These are phyloP conservation scores for Epichloe hybrida DNA, from an alignment of 2,329 filamentous ascomycete species.

Conservation along the genomic window DNA sequence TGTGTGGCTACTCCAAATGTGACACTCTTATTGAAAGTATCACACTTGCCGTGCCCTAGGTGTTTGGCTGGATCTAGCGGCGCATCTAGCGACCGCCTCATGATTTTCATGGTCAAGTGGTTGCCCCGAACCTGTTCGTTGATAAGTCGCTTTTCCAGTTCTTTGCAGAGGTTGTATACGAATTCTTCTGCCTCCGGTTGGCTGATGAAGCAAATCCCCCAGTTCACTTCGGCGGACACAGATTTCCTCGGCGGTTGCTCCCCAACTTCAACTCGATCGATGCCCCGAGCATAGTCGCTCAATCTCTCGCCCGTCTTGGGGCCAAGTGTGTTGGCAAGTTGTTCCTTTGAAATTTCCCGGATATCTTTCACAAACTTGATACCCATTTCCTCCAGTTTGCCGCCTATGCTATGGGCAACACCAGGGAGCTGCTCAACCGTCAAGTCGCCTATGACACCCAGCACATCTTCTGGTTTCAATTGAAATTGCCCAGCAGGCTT, in stretches of 20 bases:
- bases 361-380: constrained; percentile 75
- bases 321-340: constrained; percentile 58
- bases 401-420: constrained; percentile 79
- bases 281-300: constrained; percentile 79
- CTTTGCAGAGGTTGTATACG: constrained; percentile 68
- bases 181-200: constrained; percentile 93
- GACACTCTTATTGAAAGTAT: constrained; percentile 81
- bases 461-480: constrained; percentile 65
- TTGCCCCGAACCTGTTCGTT: constrained; percentile 78
- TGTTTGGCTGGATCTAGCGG: constrained; percentile 87
- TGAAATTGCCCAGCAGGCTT: constrained; percentile 92
- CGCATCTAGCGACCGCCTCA: constrained; percentile 74
- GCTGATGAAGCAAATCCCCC: constrained; percentile 89
- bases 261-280: constrained; percentile 75
- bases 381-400: constrained; percentile 78
- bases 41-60: constrained; percentile 88
- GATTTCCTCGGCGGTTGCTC: constrained; percentile 80
- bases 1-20: constrained; percentile 77
- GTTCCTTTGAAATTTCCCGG: constrained; percentile 62
- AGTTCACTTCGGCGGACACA: constrained; percentile 93
- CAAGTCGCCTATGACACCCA: constrained; percentile 64
- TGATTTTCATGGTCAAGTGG: constrained; percentile 87
- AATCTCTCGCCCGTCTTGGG: constrained; percentile 88
- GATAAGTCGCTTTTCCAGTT: constrained; percentile 66
- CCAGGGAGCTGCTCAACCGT: constrained; percentile 69